Conservation (phyloP, 139 green algal genomes). For the Coelastrella sp. region DNA sequence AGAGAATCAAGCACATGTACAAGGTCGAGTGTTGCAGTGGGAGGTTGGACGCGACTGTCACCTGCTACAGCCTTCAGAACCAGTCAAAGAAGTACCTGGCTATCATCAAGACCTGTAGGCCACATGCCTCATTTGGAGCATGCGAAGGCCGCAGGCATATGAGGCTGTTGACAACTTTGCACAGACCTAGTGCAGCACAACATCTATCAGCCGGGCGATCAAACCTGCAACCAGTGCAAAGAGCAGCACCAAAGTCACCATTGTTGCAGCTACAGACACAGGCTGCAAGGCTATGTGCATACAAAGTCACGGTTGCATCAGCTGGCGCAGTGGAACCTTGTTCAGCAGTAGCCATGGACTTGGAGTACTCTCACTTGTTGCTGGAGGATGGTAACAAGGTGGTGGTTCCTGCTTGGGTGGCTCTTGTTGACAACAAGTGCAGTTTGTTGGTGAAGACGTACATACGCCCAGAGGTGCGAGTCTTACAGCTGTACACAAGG, state of each 20-base stretch:
- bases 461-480: conserved; percentile 17
- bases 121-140: no score
- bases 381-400: conserved; percentile 8
- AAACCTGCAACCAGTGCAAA: not conserved
- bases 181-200: no score
- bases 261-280: not conserved
- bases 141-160: no score
- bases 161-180: no score
- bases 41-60: no score
- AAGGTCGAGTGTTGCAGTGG: no score
- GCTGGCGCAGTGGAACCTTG: not conserved
- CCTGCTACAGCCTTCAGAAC: no score
- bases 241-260: not conserved
- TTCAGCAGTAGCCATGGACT: conserved; percentile 27
- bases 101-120: no score
- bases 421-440: conserved; percentile 5
- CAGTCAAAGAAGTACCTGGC: no score
- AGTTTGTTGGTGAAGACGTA: conserved; percentile 32
- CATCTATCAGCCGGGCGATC: no score
- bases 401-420: conserved; percentile 29
- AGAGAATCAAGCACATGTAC: no score
- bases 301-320: not conserved
- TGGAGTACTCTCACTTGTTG: conserved; percentile 34
- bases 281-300: not conserved
- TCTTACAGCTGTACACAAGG: no score